A percentile compares a stretch with the other conserved stretches of the same genome.
phyloP scores from a whole-genome alignment of 495 filamentous ascomycete genomes.

The Penicillium daleae region DNA sequence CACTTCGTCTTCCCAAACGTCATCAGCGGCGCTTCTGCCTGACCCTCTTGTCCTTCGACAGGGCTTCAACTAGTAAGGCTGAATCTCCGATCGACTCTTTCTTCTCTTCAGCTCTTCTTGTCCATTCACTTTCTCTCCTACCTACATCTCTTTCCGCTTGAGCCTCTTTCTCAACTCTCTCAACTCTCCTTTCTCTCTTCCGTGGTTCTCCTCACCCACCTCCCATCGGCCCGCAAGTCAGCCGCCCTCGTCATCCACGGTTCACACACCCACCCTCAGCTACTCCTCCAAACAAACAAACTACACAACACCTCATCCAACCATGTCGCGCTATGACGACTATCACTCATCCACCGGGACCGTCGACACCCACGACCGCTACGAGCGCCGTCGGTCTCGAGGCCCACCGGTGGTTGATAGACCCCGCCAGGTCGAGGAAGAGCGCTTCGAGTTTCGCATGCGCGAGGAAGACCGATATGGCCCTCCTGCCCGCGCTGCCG shows the following conservation, averaged over 20 bases:
- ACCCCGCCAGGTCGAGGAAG: conserved; percentile 49
- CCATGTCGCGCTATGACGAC: conserved; percentile 54
- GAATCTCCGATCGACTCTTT: background rate
- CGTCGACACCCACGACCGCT: conserved; percentile 50
- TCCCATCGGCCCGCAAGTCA: conserved; percentile 33
- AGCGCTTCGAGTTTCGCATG: conserved; percentile 57
- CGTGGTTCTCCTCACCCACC: conserved; percentile 27
- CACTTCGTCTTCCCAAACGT: conserved; percentile 15
- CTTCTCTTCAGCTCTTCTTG: conserved; percentile 1
- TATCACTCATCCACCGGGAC: conserved; percentile 47
- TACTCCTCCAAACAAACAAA: conserved; percentile 12
- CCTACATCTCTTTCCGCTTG: background rate
- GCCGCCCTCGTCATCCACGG: conserved; percentile 40
- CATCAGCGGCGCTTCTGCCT: conserved; percentile 27
- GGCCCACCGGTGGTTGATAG: conserved; percentile 49
- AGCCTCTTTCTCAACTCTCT: conserved; percentile 2
- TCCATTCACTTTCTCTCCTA: conserved; percentile 3
- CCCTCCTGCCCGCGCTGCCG: conserved; percentile 53
- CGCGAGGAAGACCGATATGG: conserved; percentile 60
- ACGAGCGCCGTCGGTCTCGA: conserved; percentile 49
- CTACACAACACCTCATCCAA: conserved; percentile 10
- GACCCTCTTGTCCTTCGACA: conserved; percentile 10
- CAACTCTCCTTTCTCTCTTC: conserved; percentile 4
- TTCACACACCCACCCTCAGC: conserved; percentile 18
- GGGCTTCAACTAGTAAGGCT: conserved; percentile 11